A percentile compares a stretch with the other conserved stretches of the same genome.
phyloP scores from a whole-genome alignment of 2,329 filamentous ascomycete genomes.

The Teratosphaeria nubilosa region DNA sequence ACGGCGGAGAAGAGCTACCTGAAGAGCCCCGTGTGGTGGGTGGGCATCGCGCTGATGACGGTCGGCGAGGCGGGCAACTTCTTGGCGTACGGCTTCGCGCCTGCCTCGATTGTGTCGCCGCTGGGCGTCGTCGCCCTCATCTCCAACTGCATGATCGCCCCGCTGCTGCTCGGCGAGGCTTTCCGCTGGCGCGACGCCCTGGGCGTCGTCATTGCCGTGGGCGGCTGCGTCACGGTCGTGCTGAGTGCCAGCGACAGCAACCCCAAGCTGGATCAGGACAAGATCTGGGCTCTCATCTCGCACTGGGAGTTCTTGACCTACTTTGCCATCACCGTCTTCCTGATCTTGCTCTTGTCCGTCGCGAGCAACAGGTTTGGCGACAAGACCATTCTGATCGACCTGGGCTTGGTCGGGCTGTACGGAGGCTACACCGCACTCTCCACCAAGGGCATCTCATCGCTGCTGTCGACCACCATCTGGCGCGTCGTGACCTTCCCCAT shows the following conservation, averaged over 20 bases:
- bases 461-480: slow-evolving; percentile 84
- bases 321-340: slow-evolving; percentile 59
- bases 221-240: slow-evolving; percentile 83
- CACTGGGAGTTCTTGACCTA: slow-evolving; percentile 87
- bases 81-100: slow-evolving; percentile 91
- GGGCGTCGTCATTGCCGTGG: slow-evolving; percentile 79
- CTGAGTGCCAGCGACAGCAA: slow-evolving; percentile 83
- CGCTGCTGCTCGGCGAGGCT: slow-evolving; percentile 81
- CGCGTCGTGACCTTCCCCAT: slow-evolving; percentile 84
- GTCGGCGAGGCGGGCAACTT: slow-evolving; percentile 94
- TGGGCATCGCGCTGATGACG: slow-evolving; percentile 83
- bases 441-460: slow-evolving; percentile 91
- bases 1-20: slow-evolving; percentile 63
- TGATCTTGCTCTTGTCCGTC: slow-evolving; percentile 73
- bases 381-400: slow-evolving; percentile 78
- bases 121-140: slow-evolving; percentile 93
- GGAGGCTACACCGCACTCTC: slow-evolving; percentile 97
- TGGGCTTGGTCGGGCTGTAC: slow-evolving; percentile 87
- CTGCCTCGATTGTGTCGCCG: slow-evolving; percentile 92
- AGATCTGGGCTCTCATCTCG: slow-evolving; percentile 83
- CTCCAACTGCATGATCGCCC: slow-evolving; percentile 94
- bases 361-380: slow-evolving; percentile 75
- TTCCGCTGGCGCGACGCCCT: slow-evolving; percentile 78
- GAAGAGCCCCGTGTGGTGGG: slow-evolving; percentile 91
- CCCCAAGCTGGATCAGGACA: slow-evolving; percentile 78